Evolutionary conservation across 306 rosid genomes (phyloP).

Genomic region (Trifolium pratense): DNA sequence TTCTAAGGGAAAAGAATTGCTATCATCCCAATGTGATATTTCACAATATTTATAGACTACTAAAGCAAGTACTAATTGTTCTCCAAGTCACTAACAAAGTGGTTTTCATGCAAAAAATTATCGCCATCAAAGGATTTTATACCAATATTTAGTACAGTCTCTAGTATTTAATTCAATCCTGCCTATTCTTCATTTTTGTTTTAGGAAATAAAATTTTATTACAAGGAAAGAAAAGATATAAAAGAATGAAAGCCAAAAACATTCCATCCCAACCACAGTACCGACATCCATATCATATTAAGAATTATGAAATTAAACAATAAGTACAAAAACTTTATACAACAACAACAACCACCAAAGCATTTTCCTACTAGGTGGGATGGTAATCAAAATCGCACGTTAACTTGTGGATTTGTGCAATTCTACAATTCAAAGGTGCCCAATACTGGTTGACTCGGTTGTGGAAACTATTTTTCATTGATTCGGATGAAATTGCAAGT

Average conservation of each 20-base stretch:
- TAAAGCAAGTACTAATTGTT: conserved; percentile 4
- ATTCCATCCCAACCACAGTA: conserved; percentile 2
- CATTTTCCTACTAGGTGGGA: not conserved
- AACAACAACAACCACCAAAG: not conserved
- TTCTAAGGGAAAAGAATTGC: not conserved
- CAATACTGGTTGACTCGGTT: not conserved
- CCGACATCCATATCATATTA: not conserved
- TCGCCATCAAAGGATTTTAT: not conserved
- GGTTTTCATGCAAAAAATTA: conserved; percentile 1
- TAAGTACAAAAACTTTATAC: conserved; percentile 8
- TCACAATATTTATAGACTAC: conserved; percentile 27
- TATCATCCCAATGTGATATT: not conserved
- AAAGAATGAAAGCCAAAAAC: not conserved
- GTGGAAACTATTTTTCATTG: not conserved
- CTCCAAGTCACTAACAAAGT: conserved; percentile 11
- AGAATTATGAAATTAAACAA: conserved; percentile 1
- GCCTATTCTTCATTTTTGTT: conserved; percentile 1
- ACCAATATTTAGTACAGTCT: conserved; percentile 5
- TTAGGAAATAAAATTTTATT: not conserved
- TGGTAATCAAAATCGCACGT: not conserved
- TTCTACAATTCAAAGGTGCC: not conserved
- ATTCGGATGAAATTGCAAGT: not conserved
- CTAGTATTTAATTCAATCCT: conserved; percentile 14
- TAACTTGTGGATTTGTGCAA: not conserved
- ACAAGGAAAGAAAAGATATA: conserved; percentile 12